Conservation (phyloP, 345 rosid genomes). For the Eucalyptus dawsonii region DNA sequence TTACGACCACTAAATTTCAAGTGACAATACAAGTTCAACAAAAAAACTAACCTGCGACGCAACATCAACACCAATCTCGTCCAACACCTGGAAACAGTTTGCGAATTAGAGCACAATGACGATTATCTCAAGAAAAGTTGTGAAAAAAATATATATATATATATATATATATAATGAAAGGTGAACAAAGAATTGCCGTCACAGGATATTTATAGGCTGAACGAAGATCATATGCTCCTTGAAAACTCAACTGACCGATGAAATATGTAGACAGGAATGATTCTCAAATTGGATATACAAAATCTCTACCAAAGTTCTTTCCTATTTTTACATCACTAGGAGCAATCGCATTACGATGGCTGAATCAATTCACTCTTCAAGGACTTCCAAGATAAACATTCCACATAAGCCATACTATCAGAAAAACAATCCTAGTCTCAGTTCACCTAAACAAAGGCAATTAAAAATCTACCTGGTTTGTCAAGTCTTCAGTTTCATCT, state of each 20-base stretch:
- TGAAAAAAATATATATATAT: not conserved
- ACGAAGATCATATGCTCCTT: not conserved
- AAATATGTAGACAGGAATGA: not conserved
- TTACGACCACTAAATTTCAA: not conserved
- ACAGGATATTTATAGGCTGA: not conserved
- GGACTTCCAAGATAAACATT: not conserved
- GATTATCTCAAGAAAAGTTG: not conserved
- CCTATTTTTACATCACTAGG: not conserved
- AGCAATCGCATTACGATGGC: not conserved
- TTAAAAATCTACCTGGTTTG: conserved; percentile 55
- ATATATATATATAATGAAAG: not conserved
- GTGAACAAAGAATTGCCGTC: not conserved
- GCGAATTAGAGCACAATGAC: not conserved
- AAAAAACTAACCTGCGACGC: conserved; percentile 77
- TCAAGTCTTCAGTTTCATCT: conserved; percentile 90
- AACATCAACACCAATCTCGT: conserved; percentile 90
- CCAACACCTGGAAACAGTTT: conserved; percentile 55
- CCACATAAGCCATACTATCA: not conserved
- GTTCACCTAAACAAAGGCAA: not conserved
- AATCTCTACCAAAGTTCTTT: not conserved
- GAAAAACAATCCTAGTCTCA: not conserved
- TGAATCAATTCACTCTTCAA: not conserved
- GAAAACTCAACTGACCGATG: not conserved
- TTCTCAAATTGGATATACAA: not conserved
- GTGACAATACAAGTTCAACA: not conserved